phyloP scores from a whole-genome alignment of 202 grass and related monocot species.

The Elaeis oleifera region DNA sequence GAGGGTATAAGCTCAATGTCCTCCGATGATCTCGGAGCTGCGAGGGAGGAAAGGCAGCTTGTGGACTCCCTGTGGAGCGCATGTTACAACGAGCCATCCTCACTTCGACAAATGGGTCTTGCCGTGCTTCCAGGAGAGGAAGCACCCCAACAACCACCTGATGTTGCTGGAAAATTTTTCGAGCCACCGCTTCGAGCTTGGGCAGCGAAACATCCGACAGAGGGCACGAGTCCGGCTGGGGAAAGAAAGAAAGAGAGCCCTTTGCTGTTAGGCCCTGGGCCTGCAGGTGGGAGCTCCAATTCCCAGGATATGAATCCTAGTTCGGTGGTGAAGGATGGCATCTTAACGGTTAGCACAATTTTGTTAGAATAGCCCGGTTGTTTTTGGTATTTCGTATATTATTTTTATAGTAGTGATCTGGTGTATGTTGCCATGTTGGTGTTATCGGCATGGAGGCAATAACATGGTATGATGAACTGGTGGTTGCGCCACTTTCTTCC shows the following conservation, averaged over 20 bases:
- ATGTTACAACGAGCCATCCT: conserved; percentile 59
- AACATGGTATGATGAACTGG: too few relatives aligned
- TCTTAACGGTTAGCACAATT: too few relatives aligned
- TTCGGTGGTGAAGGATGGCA: too few relatives aligned
- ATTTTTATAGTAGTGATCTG: too few relatives aligned
- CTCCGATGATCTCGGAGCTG: conserved; percentile 52
- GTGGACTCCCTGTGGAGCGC: conserved; percentile 47
- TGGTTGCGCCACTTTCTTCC: too few relatives aligned
- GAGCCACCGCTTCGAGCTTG: conserved; percentile 30
- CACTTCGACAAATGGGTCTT: conserved; percentile 44
- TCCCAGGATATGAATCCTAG: not conserved
- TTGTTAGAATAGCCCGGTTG: too few relatives aligned
- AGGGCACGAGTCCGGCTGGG: conserved; percentile 26
- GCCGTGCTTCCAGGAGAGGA: conserved; percentile 58
- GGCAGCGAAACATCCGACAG: conserved; percentile 14
- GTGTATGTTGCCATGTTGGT: too few relatives aligned
- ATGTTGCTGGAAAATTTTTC: conserved; percentile 40
- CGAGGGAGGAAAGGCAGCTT: conserved; percentile 55
- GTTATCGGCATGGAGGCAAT: too few relatives aligned
- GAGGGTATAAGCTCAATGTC: conserved; percentile 49
- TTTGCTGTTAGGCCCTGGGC: conserved; percentile 33
- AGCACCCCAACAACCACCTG: conserved; percentile 45
- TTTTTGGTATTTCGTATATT: too few relatives aligned
- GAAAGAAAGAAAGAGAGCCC: conserved; percentile 17
- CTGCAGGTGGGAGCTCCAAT: conserved; percentile 6